A percentile compares a stretch with the other conserved stretches of the same genome.
phyloP scores from a whole-genome alignment of 805 yeast genomes.

The Metschnikowia continentalis region DNA sequence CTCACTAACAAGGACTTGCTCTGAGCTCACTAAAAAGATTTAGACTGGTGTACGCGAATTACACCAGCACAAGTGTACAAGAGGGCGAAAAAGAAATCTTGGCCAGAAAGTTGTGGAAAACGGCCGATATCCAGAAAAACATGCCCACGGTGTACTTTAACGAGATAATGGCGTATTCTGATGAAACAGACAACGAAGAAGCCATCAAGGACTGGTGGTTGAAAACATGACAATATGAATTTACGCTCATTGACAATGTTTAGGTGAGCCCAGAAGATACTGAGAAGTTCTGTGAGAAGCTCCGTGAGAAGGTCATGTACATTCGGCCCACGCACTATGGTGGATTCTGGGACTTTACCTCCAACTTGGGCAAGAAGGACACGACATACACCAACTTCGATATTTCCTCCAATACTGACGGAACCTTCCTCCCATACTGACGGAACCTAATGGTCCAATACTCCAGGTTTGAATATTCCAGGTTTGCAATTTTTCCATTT shows the following conservation, averaged over 20 bases:
- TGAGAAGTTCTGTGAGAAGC: constrained; percentile 50
- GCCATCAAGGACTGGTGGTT: constrained; percentile 54
- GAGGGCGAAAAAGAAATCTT: constrained; percentile 28
- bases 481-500: constrained; percentile 68
- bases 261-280: constrained; percentile 60
- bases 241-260: constrained; percentile 56
- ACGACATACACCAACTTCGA: constrained; percentile 70
- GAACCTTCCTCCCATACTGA: constrained; percentile 54
- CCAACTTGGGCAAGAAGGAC: constrained; percentile 62
- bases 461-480: constrained; percentile 35
- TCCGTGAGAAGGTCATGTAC: constrained; percentile 35
- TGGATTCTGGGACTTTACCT: constrained; percentile 77
- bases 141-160: constrained; percentile 49
- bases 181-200: constrained; percentile 27
- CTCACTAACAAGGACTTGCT: too few species aligned
- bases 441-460: constrained; percentile 71
- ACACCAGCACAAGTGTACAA: too few species aligned
- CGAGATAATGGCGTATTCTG: constrained; percentile 37
- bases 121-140: constrained; percentile 31
- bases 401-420: constrained; percentile 21
- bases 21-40: too few species aligned
- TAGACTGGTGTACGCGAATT: too few species aligned
- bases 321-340: constrained; percentile 71
- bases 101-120: constrained; percentile 42
- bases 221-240: constrained; percentile 55